phyloP scores from a whole-genome alignment of 2,329 filamentous ascomycete genomes.

The Fusarium nelsonii region DNA sequence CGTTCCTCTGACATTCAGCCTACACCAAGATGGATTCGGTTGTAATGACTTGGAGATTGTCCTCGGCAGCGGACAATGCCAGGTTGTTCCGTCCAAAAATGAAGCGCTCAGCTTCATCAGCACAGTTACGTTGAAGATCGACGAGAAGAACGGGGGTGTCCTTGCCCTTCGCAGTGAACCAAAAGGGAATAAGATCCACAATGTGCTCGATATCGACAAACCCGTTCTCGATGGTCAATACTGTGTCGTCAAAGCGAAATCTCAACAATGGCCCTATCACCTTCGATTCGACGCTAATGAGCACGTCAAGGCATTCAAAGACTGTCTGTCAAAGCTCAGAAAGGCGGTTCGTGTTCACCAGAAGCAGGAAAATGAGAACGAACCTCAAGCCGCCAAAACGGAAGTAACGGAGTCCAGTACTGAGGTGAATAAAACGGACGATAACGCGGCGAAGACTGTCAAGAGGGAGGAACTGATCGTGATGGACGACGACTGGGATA shows the following conservation, averaged over 20 bases:
- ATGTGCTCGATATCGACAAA: constrained; percentile 41
- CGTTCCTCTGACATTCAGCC: background rate
- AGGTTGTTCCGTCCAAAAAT: constrained; percentile 23
- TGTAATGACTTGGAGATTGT: constrained; percentile 17
- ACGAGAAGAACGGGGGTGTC: background rate
- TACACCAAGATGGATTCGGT: background rate
- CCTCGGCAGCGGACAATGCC: constrained; percentile 37
- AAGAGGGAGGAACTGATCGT: constrained; percentile 19
- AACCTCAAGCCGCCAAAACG: background rate
- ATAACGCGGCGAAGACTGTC: background rate
- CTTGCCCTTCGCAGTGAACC: constrained; percentile 23
- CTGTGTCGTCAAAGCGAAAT: constrained; percentile 37
- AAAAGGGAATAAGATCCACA: constrained; percentile 29
- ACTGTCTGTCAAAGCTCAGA: constrained; percentile 18
- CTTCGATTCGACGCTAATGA: constrained; percentile 35
- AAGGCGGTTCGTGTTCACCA: constrained; percentile 9
- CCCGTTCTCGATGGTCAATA: constrained; percentile 37
- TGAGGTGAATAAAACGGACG: background rate
- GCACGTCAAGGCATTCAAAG: constrained; percentile 36
- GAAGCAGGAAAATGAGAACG: background rate
- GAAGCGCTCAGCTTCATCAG: constrained; percentile 18
- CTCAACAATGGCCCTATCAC: constrained; percentile 12
- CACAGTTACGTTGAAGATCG: constrained; percentile 38
- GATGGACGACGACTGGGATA: constrained; percentile 16
- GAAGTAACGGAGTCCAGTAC: background rate